These are phyloP conservation scores for Eimeria necatrix DNA, from an alignment of 169 alveolate genomes.

Conservation along the genomic window DNA sequence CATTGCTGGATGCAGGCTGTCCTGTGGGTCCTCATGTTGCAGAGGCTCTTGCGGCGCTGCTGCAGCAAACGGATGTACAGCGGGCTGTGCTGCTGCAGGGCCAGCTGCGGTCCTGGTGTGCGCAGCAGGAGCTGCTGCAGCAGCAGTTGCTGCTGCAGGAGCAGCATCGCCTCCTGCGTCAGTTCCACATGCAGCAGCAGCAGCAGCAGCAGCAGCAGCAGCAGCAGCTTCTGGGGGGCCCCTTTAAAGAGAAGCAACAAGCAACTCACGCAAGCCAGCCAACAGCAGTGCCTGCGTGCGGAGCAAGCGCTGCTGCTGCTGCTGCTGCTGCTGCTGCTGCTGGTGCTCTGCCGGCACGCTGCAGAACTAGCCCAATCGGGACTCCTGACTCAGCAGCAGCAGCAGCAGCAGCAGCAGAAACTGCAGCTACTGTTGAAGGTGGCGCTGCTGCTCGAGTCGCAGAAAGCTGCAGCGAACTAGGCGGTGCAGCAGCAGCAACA, in stretches of 20 bases:
- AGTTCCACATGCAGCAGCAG: neutral
- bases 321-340: neutral
- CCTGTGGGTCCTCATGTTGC: neutral
- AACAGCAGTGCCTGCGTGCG: neutral
- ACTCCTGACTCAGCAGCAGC: too few relatives aligned
- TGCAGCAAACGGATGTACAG: neutral
- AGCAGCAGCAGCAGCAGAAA: too few relatives aligned
- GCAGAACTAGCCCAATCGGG: neutral
- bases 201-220: too few relatives aligned
- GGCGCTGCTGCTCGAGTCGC: too few relatives aligned
- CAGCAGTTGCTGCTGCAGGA: neutral
- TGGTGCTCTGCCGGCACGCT: neutral
- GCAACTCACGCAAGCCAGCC: neutral
- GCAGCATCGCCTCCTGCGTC: neutral
- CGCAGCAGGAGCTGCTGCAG: neutral
- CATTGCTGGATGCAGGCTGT: neutral
- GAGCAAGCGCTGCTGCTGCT: neutral
- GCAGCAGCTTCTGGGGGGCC: neutral
- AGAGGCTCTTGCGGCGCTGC: neutral
- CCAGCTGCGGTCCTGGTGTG: neutral
- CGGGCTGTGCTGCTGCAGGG: neutral
- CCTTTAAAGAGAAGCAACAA: neutral
- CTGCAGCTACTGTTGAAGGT: too few relatives aligned
- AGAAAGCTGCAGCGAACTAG: too few relatives aligned
- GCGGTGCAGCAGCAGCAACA: too few relatives aligned